Evolutionary conservation across 1,139 yeast species (phyloP), one percentile per base, ranked within the genome.

Genomic region (Hanseniaspora uvarum): DNA sequence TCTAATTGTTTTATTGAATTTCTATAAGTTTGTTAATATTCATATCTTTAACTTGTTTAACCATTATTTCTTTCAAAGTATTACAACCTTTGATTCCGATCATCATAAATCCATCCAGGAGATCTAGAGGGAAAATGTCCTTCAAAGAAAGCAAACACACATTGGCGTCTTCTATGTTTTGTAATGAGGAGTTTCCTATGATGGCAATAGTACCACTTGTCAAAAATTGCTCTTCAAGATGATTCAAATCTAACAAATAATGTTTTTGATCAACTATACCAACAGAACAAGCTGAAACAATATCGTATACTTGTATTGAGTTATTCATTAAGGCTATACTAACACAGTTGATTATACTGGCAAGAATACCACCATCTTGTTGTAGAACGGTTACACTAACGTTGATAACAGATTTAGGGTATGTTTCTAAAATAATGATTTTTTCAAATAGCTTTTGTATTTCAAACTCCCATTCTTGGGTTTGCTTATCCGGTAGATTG

Each of bases 271-370:
- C 92, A 63, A 80, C 83, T 39, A 86, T 69, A 0, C 96, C 97
- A 7, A 89, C 86, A 36, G 83, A 76, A 36, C 87, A 76, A 3
- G 95, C 81, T 52, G 88, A 78, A 14, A 92, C 84, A 64, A 86
- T 89, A 65, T 92, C 97, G 63, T 84, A 84, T 86, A 92, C 83
- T 18, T 96, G 86, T 45, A 92, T 82, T 46, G 98, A 98, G 1
- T 97, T 96, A 69, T 94, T 97, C 46, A 92, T 80, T 51, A 92
- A 72, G 0, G 96, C 97, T 60, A 92, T 71, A 0, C 96, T 86
- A 52, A 86, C 78, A n/a, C 96, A 87, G 65, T 94, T 92, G 50
- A 87, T 75, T 62, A 94, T 79, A 1, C 86, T 76, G 0, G 95
- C 79, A 59, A 92, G 70, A 49, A 89, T 66, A 0, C 96, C 95